phyloP scores from a whole-genome alignment of 2,329 filamentous ascomycete species.

The Monosporascus sp. region DNA sequence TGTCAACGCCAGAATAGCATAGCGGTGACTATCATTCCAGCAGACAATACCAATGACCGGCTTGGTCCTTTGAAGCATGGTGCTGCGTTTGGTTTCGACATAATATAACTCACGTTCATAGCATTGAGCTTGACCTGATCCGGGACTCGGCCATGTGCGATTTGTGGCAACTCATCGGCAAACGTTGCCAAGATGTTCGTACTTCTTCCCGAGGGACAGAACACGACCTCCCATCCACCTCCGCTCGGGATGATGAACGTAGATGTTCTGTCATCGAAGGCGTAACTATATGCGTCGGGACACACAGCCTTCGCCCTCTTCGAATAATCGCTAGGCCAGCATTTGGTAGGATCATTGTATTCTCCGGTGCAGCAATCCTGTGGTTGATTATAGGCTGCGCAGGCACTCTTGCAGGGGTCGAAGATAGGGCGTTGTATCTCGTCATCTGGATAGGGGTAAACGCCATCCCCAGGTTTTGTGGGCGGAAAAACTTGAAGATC shows the following conservation, averaged over 20 bases:
- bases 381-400: constrained; percentile 60
- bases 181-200: constrained; percentile 54
- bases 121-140: constrained; percentile 27
- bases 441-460: constrained; percentile 78
- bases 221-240: constrained; percentile 72
- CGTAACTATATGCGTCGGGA: constrained; percentile 79
- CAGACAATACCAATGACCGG: background rate
- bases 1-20: background rate
- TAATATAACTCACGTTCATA: constrained; percentile 32
- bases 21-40: background rate
- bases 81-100: constrained; percentile 15
- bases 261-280: constrained; percentile 54
- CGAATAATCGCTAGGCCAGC: constrained; percentile 64
- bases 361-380: constrained; percentile 71
- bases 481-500: constrained; percentile 66
- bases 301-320: constrained; percentile 67
- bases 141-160: constrained; percentile 37
- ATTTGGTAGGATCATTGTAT: constrained; percentile 57
- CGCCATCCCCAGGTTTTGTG: constrained; percentile 63
- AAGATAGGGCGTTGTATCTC: constrained; percentile 65
- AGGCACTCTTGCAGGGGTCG: constrained; percentile 73
- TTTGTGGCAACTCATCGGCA: constrained; percentile 40
- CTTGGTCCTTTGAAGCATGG: background rate
- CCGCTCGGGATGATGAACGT: constrained; percentile 61
- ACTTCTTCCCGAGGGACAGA: constrained; percentile 63